Conservation (phyloP, 1,284 basidiomycete genomes). For the Singerocomus inundabilis region DNA sequence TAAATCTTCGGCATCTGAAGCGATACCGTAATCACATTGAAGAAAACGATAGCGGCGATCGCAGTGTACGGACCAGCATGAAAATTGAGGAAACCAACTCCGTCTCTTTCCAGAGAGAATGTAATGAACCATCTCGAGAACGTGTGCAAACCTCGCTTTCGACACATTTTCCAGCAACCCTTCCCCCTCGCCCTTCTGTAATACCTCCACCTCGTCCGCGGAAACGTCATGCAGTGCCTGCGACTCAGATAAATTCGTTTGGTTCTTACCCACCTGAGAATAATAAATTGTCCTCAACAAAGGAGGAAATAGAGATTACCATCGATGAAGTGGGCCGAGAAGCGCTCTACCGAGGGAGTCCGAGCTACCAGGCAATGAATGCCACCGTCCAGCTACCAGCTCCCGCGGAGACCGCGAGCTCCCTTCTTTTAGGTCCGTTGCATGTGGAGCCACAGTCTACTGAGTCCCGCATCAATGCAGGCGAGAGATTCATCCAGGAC, state of each 20-base stretch:
- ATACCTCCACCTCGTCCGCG: conserved; percentile 30
- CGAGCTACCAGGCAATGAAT: conserved; percentile 12
- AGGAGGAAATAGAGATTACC: background rate
- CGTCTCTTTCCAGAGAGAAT: conserved; percentile 11
- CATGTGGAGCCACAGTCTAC: conserved; percentile 9
- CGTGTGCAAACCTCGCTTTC: background rate
- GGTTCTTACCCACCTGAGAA: conserved; percentile 7
- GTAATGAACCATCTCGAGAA: conserved; percentile 3
- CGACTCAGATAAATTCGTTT: background rate
- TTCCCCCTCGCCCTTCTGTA: conserved; percentile 17
- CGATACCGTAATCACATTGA: conserved; percentile 24
- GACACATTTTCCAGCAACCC: background rate
- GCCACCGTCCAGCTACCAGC: conserved; percentile 1
- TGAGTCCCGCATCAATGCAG: background rate
- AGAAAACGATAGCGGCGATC: conserved; percentile 29
- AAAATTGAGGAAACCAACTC: conserved; percentile 22
- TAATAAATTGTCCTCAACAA: background rate
- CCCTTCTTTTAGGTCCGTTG: conserved; percentile 12
- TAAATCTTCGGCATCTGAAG: conserved; percentile 34
- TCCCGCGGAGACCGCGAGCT: conserved; percentile 5
- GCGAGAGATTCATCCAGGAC: conserved; percentile 2
- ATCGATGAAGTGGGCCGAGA: conserved; percentile 1
- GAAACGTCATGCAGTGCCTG: conserved; percentile 10
- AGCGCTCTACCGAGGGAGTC: background rate
- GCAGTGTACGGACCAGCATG: conserved; percentile 25